Evolutionary conservation across 805 yeast species (phyloP).

Genomic region (Candida argentea): DNA sequence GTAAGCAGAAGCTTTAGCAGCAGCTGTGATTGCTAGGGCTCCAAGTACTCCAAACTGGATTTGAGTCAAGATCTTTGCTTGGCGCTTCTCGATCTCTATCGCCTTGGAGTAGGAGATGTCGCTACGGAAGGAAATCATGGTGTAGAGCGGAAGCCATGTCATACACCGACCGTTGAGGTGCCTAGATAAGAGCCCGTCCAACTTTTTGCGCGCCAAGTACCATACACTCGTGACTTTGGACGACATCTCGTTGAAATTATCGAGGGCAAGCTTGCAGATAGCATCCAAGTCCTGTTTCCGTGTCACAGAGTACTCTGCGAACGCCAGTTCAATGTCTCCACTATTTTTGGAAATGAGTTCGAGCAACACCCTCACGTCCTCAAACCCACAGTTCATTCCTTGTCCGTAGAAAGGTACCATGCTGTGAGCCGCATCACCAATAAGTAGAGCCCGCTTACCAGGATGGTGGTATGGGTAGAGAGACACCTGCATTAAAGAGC

Average conservation of each 20-base stretch:
- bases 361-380: slow-evolving; percentile 68
- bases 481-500: slow-evolving; percentile 64
- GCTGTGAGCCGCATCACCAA: slow-evolving; percentile 93
- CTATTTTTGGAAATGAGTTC: slow-evolving; percentile 32
- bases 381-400: slow-evolving; percentile 95
- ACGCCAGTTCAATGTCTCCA: slow-evolving; percentile 37
- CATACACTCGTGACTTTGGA: slow-evolving; percentile 55
- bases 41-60: slow-evolving; percentile 12
- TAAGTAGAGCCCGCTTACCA: slow-evolving; percentile 49
- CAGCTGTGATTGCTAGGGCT: slow-evolving; percentile 4
- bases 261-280: slow-evolving; percentile 68
- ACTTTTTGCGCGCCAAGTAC: slow-evolving; percentile 54
- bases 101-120: slow-evolving; percentile 75
- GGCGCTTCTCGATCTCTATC: slow-evolving; percentile 42
- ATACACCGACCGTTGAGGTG: slow-evolving; percentile 36
- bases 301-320: slow-evolving; percentile 40
- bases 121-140: slow-evolving; percentile 84
- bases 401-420: slow-evolving; percentile 99
- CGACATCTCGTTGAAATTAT: slow-evolving; percentile 82
- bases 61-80: slow-evolving; percentile 37
- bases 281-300: slow-evolving; percentile 65
- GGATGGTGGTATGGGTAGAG: slow-evolving; percentile 61
- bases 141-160: slow-evolving; percentile 75
- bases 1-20: slow-evolving; percentile 3
- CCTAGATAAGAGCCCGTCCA: slow-evolving; percentile 58